phyloP scores from a whole-genome alignment of 495 filamentous ascomycete species.

The Neurospora sp. region DNA sequence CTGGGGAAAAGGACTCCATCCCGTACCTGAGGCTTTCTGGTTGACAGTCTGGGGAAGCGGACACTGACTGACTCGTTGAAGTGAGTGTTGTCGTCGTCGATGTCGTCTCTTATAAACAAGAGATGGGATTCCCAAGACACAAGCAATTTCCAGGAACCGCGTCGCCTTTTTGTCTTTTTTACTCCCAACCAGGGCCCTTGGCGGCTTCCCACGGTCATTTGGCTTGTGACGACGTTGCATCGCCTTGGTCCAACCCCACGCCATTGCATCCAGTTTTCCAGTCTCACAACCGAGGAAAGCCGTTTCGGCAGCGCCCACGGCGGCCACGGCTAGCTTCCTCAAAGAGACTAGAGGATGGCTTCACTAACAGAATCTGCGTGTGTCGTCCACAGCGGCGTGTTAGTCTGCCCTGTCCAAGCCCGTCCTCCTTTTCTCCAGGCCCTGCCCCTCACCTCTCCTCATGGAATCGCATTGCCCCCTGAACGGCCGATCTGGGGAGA shows the following conservation, averaged over 20 bases:
- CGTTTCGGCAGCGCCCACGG: background rate
- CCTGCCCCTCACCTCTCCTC: constrained; percentile 10
- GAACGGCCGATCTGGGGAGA: constrained; percentile 15
- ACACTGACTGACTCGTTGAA: background rate
- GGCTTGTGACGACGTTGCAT: background rate
- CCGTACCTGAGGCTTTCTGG: background rate
- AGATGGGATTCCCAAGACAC: background rate
- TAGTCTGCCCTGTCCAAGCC: background rate
- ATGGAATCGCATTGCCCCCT: constrained; percentile 4
- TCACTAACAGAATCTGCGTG: background rate
- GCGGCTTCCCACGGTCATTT: background rate
- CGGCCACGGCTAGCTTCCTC: background rate
- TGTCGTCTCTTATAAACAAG: background rate
- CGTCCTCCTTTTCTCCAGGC: background rate
- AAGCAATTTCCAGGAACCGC: background rate
- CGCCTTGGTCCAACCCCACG: background rate
- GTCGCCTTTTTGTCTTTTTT: background rate
- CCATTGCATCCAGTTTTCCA: background rate
- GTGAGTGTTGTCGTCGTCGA: background rate
- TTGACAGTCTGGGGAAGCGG: background rate
- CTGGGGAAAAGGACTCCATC: background rate
- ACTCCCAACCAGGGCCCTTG: background rate
- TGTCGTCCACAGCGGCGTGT: background rate
- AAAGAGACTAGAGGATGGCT: background rate
- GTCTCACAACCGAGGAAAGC: background rate